A percentile compares a stretch with the other conserved stretches of the same genome.
These are phyloP conservation scores for Fusarium oligoseptatum DNA, from an alignment of 2,329 filamentous ascomycete species.

Conservation along the genomic window DNA sequence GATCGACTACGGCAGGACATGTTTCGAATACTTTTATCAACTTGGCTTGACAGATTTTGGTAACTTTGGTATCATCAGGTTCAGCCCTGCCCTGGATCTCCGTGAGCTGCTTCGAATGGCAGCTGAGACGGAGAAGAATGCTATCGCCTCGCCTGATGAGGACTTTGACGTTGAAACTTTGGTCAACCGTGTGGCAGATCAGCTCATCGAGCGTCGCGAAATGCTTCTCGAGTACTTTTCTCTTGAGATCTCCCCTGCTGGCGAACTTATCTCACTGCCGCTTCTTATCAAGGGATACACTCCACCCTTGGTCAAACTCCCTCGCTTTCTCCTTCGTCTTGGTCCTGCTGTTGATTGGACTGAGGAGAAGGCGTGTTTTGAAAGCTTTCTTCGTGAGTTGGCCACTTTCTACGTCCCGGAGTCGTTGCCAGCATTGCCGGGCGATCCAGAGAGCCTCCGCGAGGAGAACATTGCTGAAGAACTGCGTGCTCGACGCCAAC, in stretches of 20 bases:
- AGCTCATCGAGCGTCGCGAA: constrained; percentile 81
- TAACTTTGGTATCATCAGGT: constrained; percentile 88
- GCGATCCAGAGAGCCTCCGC: constrained; percentile 49
- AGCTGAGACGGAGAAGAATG: constrained; percentile 75
- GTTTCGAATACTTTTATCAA: constrained; percentile 95
- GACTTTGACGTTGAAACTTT: constrained; percentile 77
- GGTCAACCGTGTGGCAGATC: constrained; percentile 73
- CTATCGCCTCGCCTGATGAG: constrained; percentile 56
- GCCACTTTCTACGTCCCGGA: constrained; percentile 94
- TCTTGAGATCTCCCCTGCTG: constrained; percentile 82
- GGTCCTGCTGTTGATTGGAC: constrained; percentile 91
- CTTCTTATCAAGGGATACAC: constrained; percentile 90
- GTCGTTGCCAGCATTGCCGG: constrained; percentile 71
- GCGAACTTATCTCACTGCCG: constrained; percentile 83
- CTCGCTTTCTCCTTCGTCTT: constrained; percentile 86
- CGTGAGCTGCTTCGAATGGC: constrained; percentile 79
- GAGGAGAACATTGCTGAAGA: constrained; percentile 61
- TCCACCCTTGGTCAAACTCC: constrained; percentile 87
- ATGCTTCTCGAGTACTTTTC: constrained; percentile 96
- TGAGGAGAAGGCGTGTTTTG: constrained; percentile 87
- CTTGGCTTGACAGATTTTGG: constrained; percentile 94
- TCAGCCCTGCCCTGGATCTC: constrained; percentile 81
- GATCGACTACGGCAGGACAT: constrained; percentile 90
- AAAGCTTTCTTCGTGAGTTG: constrained; percentile 85
- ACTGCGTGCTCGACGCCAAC: constrained; percentile 70